Base-by-base conservation (phyloP, 129 eudicot genomes). In the Chrysanthemum seticuspe region DNA sequence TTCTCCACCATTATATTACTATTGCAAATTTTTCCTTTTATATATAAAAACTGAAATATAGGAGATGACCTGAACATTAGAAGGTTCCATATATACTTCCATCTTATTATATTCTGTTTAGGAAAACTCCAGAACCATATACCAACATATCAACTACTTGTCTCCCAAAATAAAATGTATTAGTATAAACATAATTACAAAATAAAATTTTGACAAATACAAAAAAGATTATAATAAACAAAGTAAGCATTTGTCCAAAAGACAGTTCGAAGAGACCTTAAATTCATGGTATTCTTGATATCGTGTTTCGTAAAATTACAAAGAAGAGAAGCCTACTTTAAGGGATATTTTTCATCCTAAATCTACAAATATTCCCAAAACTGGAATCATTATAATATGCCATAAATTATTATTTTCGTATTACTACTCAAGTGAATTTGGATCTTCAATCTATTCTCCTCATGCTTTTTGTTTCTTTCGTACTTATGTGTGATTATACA, bases 341-440 rank as follows among this genome's bases (percentile, higher is more conserved):
- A 63, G 36, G 78, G 71, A 34, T 53, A 5, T 40, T 74, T 63
- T 63, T 27, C 54, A 63, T 74, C 78, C 44, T 63, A 65, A 47
- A 15, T 0, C 18, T 72, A 62, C 57, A 65, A 63, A 65, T 70
- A 78, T 78, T 65, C 82, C 45, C 11, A 60, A 78, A 72, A 18
- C 58, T 78, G 82, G 78, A 72, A 57, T 65, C 63, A 40, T 40
- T 65, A 48, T 65, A 64, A 72, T 66, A 78, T 72, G 65, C 82
- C 77, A 47, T 4, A 45, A 13, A 45, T 27, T 70, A 78, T 72
- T 51, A 72, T 78, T 78, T 72, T 27, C 72, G 51, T 51, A 77
- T 69, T 15, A 59, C 71, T 25, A 48, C 16, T 49, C n/a, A 2
- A 8, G 0, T 21, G 58, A 13, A 25, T 21, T 63, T 78, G 52